These are phyloP conservation scores for Thermochaetoides dissita DNA, from an alignment of 2,329 filamentous ascomycete species.

Conservation along the genomic window DNA sequence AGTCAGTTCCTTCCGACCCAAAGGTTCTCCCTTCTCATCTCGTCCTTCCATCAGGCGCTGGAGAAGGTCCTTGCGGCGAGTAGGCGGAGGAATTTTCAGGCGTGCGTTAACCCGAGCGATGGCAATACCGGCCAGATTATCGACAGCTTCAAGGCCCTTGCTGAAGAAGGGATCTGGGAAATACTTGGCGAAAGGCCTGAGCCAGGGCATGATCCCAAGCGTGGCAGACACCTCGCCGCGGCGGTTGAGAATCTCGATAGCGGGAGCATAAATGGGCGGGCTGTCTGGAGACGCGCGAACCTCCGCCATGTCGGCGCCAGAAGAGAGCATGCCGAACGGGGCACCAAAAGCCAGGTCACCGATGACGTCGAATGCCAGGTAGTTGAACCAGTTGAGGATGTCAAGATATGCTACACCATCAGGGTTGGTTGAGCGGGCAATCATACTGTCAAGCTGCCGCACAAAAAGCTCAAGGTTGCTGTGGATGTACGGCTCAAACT, in stretches of 20 bases:
- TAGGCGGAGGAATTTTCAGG: constrained; percentile 52
- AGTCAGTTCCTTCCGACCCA: constrained; percentile 68
- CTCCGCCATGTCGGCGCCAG: constrained; percentile 64
- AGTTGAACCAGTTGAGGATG: constrained; percentile 69
- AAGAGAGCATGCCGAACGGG: constrained; percentile 70
- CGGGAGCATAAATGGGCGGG: constrained; percentile 55
- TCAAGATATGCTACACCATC: constrained; percentile 51
- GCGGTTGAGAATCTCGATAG: constrained; percentile 78
- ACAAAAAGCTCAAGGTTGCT: constrained; percentile 63
- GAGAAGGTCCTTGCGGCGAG: constrained; percentile 64
- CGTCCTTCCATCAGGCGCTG: constrained; percentile 74
- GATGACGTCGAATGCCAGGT: constrained; percentile 40
- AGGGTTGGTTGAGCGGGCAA: constrained; percentile 27
- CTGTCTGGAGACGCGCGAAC: constrained; percentile 48
- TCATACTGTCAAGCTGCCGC: constrained; percentile 55
- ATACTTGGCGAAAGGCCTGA: constrained; percentile 70
- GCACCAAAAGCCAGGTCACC: constrained; percentile 55
- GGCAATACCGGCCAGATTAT: constrained; percentile 76
- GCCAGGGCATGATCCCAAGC: constrained; percentile 56
- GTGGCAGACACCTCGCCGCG: constrained; percentile 75
- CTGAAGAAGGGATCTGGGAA: constrained; percentile 72
- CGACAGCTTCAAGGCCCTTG: constrained; percentile 58
- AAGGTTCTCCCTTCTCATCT: constrained; percentile 61
- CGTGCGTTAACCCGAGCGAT: constrained; percentile 66
- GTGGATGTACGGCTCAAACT: constrained; percentile 85